phyloP scores from a whole-genome alignment of 2,329 filamentous ascomycete species.

The Aspergillus melleus region DNA sequence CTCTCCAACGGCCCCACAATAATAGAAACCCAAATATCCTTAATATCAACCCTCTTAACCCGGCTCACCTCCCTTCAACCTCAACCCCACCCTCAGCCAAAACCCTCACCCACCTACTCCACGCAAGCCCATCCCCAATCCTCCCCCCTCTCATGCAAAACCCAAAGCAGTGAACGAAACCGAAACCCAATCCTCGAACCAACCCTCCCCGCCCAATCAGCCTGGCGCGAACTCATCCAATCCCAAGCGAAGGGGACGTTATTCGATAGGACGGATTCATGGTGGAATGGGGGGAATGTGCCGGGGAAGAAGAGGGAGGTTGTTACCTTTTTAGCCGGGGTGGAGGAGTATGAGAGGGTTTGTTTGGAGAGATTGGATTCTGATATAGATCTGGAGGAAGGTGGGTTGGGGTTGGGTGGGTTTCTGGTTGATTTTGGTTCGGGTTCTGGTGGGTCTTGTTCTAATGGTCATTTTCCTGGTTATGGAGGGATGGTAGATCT shows the following conservation, averaged over 20 bases:
- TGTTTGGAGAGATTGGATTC: not conserved
- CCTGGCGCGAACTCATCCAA: not conserved
- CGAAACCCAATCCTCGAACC: conserved; percentile 12
- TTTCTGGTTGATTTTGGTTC: not conserved
- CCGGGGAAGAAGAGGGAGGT: conserved; percentile 56
- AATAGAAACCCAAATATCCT: conserved; percentile 44
- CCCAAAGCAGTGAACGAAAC: conserved; percentile 7
- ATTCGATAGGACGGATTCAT: conserved; percentile 24
- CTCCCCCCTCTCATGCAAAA: conserved; percentile 27
- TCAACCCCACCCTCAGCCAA: not conserved
- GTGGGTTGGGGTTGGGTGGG: not conserved
- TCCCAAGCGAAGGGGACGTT: not conserved
- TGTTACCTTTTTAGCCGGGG: conserved; percentile 35
- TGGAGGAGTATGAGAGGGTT: conserved; percentile 1
- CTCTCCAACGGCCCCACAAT: conserved; percentile 44
- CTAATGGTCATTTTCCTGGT: too few relatives aligned
- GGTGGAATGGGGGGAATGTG: conserved; percentile 57
- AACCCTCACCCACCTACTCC: not conserved
- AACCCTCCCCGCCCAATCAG: not conserved
- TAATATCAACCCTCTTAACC: conserved; percentile 44
- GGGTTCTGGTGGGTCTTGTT: too few relatives aligned
- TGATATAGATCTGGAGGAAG: too few relatives aligned
- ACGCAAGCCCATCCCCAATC: not conserved
- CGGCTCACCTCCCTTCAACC: too few relatives aligned
- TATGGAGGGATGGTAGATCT: not conserved